Conservation (phyloP, 2,329 filamentous ascomycete genomes). For the Neofusicoccum ribis region DNA sequence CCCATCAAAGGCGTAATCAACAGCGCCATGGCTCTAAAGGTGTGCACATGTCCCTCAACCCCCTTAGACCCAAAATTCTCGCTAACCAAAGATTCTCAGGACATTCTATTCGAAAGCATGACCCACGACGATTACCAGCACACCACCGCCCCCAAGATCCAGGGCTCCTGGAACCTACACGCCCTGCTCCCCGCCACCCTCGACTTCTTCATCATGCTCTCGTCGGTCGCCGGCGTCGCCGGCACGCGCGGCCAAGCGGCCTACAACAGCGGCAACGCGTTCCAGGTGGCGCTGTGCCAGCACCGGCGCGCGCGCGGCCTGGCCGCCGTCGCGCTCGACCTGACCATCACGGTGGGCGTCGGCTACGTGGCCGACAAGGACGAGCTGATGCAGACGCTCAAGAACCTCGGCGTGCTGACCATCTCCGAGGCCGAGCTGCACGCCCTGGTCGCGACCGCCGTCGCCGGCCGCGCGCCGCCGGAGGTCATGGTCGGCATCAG, state of each 20-base stretch:
- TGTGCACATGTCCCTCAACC: too few relatives aligned
- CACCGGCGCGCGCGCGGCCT: constrained; percentile 25
- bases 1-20: constrained; percentile 28
- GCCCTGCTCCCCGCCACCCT: constrained; percentile 20
- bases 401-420: too few relatives aligned
- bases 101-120: constrained; percentile 20
- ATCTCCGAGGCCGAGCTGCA: too few relatives aligned
- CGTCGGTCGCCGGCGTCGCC: constrained; percentile 22
- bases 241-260: constrained; percentile 28
- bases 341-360: constrained; percentile 2
- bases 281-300: constrained; percentile 29
- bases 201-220: constrained; percentile 23
- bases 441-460: too few relatives aligned
- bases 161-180: constrained; percentile 31
- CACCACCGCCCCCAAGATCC: constrained; percentile 27
- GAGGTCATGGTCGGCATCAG: too few relatives aligned
- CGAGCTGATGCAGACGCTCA: neutral
- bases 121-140: constrained; percentile 19
- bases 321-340: constrained; percentile 25
- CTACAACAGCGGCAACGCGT: constrained; percentile 32
- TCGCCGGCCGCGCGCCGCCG: too few relatives aligned
- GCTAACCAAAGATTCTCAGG: neutral
- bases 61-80: too few relatives aligned
- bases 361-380: constrained; percentile 21
- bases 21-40: constrained; percentile 29